A percentile compares a stretch with the other conserved stretches of the same genome.
Evolutionary conservation across 1,284 basidiomycete genomes (phyloP).

Genomic region (Schizophyllum amplum): DNA sequence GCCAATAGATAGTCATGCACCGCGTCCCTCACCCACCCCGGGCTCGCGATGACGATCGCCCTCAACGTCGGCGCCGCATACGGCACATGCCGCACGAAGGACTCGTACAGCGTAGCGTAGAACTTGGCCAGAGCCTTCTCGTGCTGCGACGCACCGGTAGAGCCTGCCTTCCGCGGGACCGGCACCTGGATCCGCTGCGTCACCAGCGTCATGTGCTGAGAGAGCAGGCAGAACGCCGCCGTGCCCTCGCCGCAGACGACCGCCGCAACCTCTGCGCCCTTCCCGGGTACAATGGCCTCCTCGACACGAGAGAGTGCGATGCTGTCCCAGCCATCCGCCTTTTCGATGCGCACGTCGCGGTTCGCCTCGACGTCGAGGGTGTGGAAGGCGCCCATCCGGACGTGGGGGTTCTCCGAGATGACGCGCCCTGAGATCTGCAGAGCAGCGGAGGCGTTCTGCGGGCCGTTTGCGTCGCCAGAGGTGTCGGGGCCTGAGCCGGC

Average conservation of each 20-base stretch:
- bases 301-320: slow-evolving; percentile 77
- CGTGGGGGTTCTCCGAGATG: slow-evolving; percentile 84
- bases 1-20: slow-evolving; percentile 82
- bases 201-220: slow-evolving; percentile 95
- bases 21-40: slow-evolving; percentile 91
- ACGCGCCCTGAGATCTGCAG: slow-evolving; percentile 89
- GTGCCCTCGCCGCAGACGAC: slow-evolving; percentile 94
- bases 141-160: slow-evolving; percentile 71
- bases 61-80: slow-evolving; percentile 68
- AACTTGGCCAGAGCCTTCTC: slow-evolving; percentile 85
- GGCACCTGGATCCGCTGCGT: slow-evolving; percentile 86
- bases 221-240: slow-evolving; percentile 90
- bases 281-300: slow-evolving; percentile 86
- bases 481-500: slow-evolving; percentile 39
- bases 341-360: slow-evolving; percentile 89
- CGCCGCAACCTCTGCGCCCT: slow-evolving; percentile 94
- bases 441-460: slow-evolving; percentile 45
- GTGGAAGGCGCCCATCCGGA: slow-evolving; percentile 92
- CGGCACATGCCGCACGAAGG: slow-evolving; percentile 86
- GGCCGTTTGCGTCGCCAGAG: slow-evolving; percentile 28
- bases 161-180: slow-evolving; percentile 87
- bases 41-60: slow-evolving; percentile 93
- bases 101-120: slow-evolving; percentile 79
- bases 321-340: slow-evolving; percentile 86
- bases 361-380: slow-evolving; percentile 93